Evolutionary conservation across 2,329 filamentous ascomycete genomes (phyloP).

Genomic region (Didymella sp.): DNA sequence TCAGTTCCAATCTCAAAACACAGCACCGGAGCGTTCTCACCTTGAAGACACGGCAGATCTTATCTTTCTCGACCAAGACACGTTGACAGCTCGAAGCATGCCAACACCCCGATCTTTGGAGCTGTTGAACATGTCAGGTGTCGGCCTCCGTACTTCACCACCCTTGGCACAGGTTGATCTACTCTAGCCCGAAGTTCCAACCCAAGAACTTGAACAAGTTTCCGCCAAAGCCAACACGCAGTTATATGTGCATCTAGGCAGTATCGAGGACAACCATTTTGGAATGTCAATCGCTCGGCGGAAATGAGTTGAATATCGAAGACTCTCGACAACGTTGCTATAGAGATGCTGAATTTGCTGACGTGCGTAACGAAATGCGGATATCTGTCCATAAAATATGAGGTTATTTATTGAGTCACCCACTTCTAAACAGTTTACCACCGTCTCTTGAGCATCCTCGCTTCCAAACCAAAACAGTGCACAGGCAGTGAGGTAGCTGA

Average conservation of each 20-base stretch:
- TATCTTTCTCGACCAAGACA: constrained; percentile 15
- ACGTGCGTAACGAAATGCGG: no score
- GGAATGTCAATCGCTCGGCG: constrained; percentile 2
- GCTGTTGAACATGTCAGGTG: constrained; percentile 9
- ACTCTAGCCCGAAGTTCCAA: background rate
- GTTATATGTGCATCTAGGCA: constrained; percentile 13
- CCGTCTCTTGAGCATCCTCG: no score
- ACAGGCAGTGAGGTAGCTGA: no score
- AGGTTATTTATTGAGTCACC: no score
- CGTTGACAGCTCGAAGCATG: constrained; percentile 7
- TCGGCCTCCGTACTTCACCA: constrained; percentile 5
- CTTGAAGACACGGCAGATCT: constrained; percentile 18
- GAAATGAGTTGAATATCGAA: no score
- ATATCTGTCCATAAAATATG: no score
- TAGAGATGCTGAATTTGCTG: no score
- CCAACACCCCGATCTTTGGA: constrained; percentile 19
- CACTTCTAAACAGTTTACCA: no score
- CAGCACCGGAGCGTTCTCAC: background rate
- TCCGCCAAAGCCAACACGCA: constrained; percentile 17
- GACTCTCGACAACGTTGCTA: no score
- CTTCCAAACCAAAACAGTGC: no score
- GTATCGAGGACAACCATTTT: constrained; percentile 21
- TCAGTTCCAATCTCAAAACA: background rate
- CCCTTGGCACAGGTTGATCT: constrained; percentile 2
- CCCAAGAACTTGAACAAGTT: constrained; percentile 11